Conservation (phyloP, 352 stramenopile species). For the Globisporangium cederbergense region DNA sequence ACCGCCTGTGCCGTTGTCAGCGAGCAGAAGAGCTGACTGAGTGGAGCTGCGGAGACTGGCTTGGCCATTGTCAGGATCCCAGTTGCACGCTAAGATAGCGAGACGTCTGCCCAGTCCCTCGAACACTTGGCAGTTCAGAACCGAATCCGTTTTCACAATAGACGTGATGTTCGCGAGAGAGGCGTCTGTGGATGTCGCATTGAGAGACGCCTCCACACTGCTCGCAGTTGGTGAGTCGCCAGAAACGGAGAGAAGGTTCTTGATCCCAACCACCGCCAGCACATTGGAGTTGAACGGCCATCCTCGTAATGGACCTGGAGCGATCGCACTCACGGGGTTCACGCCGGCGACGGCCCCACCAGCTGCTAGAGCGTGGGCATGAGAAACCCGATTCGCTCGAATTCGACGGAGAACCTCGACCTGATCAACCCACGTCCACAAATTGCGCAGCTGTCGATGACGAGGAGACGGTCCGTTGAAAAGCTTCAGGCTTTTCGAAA, state of each 20-base stretch:
- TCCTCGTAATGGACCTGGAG: constrained; percentile 43
- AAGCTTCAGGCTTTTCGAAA: constrained; percentile 75
- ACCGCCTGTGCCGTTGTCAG: constrained; percentile 25
- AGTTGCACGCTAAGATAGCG: constrained; percentile 75
- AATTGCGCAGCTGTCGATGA: constrained; percentile 46
- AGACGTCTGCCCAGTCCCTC: constrained; percentile 68
- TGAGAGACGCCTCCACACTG: constrained; percentile 12
- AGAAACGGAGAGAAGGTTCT: constrained; percentile 45
- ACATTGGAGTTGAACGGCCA: constrained; percentile 73
- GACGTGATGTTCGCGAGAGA: constrained; percentile 38
- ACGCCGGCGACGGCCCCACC: constrained; percentile 22
- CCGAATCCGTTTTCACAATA: constrained; percentile 52
- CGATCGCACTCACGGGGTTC: constrained; percentile 21
- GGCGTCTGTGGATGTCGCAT: constrained; percentile 15
- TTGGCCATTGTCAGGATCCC: constrained; percentile 74
- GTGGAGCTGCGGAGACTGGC: constrained; percentile 12
- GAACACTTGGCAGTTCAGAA: constrained; percentile 69
- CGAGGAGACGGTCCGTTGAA: constrained; percentile 41
- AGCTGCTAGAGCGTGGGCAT: constrained; percentile 27
- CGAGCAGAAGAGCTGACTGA: background rate
- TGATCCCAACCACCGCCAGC: constrained; percentile 59
- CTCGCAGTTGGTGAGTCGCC: constrained; percentile 20
- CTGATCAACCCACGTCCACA: constrained; percentile 87
- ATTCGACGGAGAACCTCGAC: constrained; percentile 69
- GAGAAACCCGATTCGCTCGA: constrained; percentile 50